Base-by-base conservation (phyloP, 2,329 filamentous ascomycete species). In the Amesomyces nigricolor region DNA sequence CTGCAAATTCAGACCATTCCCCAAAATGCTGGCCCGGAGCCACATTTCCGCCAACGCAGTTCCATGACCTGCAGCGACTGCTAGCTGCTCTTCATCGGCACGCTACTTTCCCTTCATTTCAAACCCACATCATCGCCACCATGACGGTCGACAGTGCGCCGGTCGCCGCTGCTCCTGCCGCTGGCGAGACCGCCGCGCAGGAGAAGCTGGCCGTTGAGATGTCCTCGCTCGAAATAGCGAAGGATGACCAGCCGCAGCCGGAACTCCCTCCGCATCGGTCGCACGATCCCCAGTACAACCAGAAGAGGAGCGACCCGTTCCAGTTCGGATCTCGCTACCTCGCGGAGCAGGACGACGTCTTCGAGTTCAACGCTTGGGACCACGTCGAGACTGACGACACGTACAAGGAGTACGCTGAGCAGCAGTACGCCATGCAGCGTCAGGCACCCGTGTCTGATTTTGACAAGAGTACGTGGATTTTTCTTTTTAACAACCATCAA, bases 351-450 rank as follows among this genome's bases (percentile, higher is more conserved):
- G 91, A 96, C 74, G 81, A 97, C 69, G 89, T 95, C 66, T 99
- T 92, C 74, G 88, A 95, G 71, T 96, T 94, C 82, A 99, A 99
- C 72, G 94, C 94, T 38, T 99, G 94, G 94, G 94, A 99, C 70
- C 92, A 99, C 70, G 94, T 97, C 68, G 87, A 92, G 72, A 91
- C 91, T 69, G 92, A 97, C 74, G 84, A 89, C 64, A 80, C 85
- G 40, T 97, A 96, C 78, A 86, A 87, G 67, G 83, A 88, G 67
- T 96, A 94, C 71, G 86, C 91, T 58, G 84, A 91, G 72, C 74
- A 85, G 67, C 94, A 97, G 74, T 92, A 88, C 68, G 81, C 82
- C 46, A 87, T 87, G 73, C 94, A 99, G 74, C 85, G 91, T 62
- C 82, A 87, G 65, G 80, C 87, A 59, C 92, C 91, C 54, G 94